phyloP scores from a whole-genome alignment of 768 basidiomycete species.

The Hypsizygus marmoreus region DNA sequence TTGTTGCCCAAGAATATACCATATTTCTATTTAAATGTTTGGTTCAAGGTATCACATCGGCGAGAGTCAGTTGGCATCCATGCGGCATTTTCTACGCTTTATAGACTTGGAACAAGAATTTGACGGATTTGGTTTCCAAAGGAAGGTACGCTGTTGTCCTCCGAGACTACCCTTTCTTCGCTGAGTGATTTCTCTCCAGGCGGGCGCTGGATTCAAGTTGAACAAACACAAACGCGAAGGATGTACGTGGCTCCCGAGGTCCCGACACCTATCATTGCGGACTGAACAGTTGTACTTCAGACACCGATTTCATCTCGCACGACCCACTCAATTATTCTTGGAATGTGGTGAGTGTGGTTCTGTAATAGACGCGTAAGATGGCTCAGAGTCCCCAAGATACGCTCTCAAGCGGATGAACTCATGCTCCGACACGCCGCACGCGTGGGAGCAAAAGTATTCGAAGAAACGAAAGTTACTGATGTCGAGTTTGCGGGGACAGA shows the following conservation, averaged over 20 bases:
- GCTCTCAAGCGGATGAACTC: slow-evolving; percentile 60
- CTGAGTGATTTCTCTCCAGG: slow-evolving; percentile 35
- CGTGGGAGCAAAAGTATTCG: slow-evolving; percentile 50
- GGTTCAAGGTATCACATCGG: slow-evolving; percentile 39
- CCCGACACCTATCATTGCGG: not conserved
- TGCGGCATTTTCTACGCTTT: slow-evolving; percentile 32
- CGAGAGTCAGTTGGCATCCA: slow-evolving; percentile 32
- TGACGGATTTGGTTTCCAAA: slow-evolving; percentile 28
- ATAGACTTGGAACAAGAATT: slow-evolving; percentile 31
- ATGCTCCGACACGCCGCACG: slow-evolving; percentile 55
- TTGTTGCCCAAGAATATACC: slow-evolving; percentile 2
- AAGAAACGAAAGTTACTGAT: slow-evolving; percentile 44
- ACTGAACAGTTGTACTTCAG: slow-evolving; percentile 30
- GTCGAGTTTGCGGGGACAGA: slow-evolving; percentile 43
- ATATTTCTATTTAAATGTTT: not conserved
- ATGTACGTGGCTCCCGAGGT: slow-evolving; percentile 39
- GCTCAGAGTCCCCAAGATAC: too few relatives aligned
- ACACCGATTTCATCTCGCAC: slow-evolving; percentile 57
- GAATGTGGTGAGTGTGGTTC: slow-evolving; percentile 66
- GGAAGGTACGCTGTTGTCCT: slow-evolving; percentile 21
- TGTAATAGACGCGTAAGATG: too few relatives aligned
- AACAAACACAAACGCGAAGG: slow-evolving; percentile 55
- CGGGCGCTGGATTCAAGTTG: slow-evolving; percentile 62
- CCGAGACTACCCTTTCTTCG: not conserved
- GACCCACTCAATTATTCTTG: slow-evolving; percentile 52